Percentiles rank a stretch among this genome's conserved stretches.
Evolutionary conservation across 352 stramenopile genomes (phyloP).

Genomic region (Bremia lactucae): DNA sequence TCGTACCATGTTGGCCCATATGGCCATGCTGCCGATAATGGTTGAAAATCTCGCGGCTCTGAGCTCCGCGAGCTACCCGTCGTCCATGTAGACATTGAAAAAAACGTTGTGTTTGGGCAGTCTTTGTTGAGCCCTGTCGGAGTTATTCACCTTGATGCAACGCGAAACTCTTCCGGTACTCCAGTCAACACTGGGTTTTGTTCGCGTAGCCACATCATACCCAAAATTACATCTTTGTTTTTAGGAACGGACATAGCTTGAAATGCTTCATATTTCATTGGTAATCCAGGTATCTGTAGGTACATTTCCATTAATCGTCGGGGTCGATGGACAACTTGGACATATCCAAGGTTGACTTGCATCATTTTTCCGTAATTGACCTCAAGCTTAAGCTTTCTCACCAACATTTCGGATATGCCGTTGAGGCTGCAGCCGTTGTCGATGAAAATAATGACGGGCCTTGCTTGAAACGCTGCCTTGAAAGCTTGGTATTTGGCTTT

Average conservation of each 20-base stretch:
- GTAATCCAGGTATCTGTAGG: slow-evolving; percentile 1
- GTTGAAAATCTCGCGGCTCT: background rate
- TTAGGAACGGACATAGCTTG: slow-evolving; percentile 2
- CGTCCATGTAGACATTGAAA: background rate
- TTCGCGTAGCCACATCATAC: slow-evolving; percentile 12
- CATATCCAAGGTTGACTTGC: slow-evolving; percentile 3
- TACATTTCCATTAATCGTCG: background rate
- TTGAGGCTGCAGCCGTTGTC: slow-evolving; percentile 11
- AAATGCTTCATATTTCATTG: background rate
- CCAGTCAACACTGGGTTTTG: slow-evolving; percentile 12
- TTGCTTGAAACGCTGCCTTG: background rate
- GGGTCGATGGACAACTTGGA: background rate
- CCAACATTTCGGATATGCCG: slow-evolving; percentile 6
- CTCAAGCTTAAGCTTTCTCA: slow-evolving; percentile 8
- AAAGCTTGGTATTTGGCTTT: slow-evolving; percentile 3
- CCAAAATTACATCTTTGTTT: slow-evolving; percentile 7
- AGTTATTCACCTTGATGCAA: background rate
- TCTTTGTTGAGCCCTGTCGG: background rate
- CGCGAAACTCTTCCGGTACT: background rate
- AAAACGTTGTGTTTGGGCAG: slow-evolving; percentile 1
- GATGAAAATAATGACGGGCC: slow-evolving; percentile 2
- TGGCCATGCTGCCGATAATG: background rate
- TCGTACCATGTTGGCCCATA: background rate
- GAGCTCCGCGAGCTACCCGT: background rate
- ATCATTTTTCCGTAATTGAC: slow-evolving; percentile 7